Base-by-base conservation (phyloP, 352 stramenopile genomes). In the Globisporangium nunn region DNA sequence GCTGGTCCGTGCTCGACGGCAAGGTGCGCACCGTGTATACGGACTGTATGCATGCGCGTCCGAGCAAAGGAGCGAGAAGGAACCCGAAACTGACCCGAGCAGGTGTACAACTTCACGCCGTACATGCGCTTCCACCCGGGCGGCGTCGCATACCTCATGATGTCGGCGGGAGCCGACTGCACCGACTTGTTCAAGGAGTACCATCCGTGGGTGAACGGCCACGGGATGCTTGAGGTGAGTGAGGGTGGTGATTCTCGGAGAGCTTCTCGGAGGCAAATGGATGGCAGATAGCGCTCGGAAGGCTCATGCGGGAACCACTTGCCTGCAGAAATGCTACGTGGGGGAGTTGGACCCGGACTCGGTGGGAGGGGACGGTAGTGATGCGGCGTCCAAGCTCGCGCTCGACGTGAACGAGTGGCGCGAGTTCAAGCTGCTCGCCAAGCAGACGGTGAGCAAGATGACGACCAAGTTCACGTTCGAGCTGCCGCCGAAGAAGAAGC, bases 61-160 rank as follows among this genome's bases (percentile, higher is more conserved):
- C 23, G 23, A 23, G 23, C 23, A 23, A 23, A 23, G 23, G 23
- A 23, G 23, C 23, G 23, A 23, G 23, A 23, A 23, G 23, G 23
- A 23, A 23, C 23, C 23, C 23, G 23, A 23, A 23, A 23, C 23
- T 23, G 23, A 23, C 23, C 23, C 29, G 4, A 50, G 33, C 54
- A 72, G 53, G 75, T 94, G 50, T 95, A 99, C 75, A 98, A 99
- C 78, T 81, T 99, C 53, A 96, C 91, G 39, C 85, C 93, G 8
- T 99, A 99, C 80, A 71, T 99, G 52, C 78, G 87, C 55, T 99
- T 98, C 75, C 97, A 99, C 75, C 97, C 97, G 3, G 96, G 97
- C n/a, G 97, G 97, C 30, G 64, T 95, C 47, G 67, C 78, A 23
- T 96, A 98, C 68, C 75, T 99, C 18, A 84, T 98, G 66, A 71